Evolutionary conservation across 805 yeast species (phyloP), one percentile per base, ranked within the genome.

Genomic region (Pichia pseudocactophila): DNA sequence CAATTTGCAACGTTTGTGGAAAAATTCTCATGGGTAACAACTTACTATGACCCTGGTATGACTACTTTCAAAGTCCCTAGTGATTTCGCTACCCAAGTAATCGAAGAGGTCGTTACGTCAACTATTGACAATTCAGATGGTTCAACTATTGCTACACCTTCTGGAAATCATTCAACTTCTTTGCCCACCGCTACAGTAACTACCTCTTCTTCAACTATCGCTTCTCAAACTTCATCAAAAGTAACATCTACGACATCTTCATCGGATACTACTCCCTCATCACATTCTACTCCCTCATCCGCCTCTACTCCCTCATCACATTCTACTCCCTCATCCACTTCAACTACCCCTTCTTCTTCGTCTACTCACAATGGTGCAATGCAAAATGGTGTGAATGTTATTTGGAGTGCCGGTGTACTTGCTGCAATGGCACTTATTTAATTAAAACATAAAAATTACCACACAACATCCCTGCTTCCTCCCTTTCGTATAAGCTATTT

Each of bases 1-100:
- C 58, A 51, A 8, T 63, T 64, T 43, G 25, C 54, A n/a, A 57
- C 64, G 2, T 61, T 52, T 34, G 48, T 59, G 15, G 44, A 57
- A 7, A 56, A 51, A 4, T 61, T 65, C 40, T 66, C 66, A 1
- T 62, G 68, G 67, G 57, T 62, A 37, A 27, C 55, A 3, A 47
- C 56, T 2, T 43, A 62, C 33, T 39, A 63, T 8, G 16, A 41
- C 2, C 56, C 47, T 2, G 53, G 53, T 2, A 46, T 41, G 7
- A 44, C 66, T 3, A 49, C 55, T 5, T 46, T 61, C 16, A 57
- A 53, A 34, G 44, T 51, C 9, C 65, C 68, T 1, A 42, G 45
- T 8, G 61, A 63, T 30, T 55, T 61, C 12, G n/a, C 4, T 18
- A 27, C 25, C 7, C 36, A 7, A 28, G 20, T 11, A 2, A 16